These are phyloP conservation scores for Phanerochaete sordida DNA, from an alignment of 768 basidiomycete species.

Conservation along the genomic window DNA sequence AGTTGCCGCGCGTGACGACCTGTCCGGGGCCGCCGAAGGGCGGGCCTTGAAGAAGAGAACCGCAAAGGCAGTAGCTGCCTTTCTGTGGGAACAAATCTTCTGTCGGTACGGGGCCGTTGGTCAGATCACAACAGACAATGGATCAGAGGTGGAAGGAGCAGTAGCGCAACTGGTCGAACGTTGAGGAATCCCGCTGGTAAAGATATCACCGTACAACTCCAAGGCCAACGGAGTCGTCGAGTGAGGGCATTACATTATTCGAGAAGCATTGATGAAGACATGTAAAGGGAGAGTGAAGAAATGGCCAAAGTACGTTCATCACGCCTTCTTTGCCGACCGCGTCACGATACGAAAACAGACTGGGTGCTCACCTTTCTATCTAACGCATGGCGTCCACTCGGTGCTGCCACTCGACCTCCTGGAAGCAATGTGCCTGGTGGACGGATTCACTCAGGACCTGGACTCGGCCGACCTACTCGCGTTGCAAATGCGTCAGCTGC, in stretches of 20 bases:
- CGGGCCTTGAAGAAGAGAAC: no score
- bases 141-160: conserved; percentile 11
- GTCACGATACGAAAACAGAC: conserved; percentile 20
- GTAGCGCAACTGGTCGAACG: neutral
- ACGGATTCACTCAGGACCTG: conserved; percentile 14
- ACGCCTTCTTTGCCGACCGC: conserved; percentile 23
- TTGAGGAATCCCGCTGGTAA: conserved; percentile 3
- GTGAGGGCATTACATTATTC: conserved; percentile 27
- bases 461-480: conserved; percentile 21
- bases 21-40: conserved; percentile 26
- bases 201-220: conserved; percentile 28
- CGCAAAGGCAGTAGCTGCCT: conserved; percentile 29
- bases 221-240: conserved; percentile 34
- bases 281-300: conserved; percentile 14
- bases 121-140: conserved; percentile 29
- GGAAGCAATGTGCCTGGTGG: no score
- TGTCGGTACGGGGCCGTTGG: conserved; percentile 28
- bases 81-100: conserved; percentile 31
- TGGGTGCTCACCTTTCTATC: conserved; percentile 17
- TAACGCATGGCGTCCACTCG: conserved; percentile 26
- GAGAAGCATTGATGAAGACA: conserved; percentile 30
- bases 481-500: conserved; percentile 21
- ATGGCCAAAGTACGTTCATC: conserved; percentile 23
- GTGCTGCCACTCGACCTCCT: conserved; percentile 29
- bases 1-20: conserved; percentile 27